Evolutionary conservation across 371 early-diverging fungal species (phyloP), one percentile per base, ranked within the genome.

Genomic region (Sporodiniella umbellata): DNA sequence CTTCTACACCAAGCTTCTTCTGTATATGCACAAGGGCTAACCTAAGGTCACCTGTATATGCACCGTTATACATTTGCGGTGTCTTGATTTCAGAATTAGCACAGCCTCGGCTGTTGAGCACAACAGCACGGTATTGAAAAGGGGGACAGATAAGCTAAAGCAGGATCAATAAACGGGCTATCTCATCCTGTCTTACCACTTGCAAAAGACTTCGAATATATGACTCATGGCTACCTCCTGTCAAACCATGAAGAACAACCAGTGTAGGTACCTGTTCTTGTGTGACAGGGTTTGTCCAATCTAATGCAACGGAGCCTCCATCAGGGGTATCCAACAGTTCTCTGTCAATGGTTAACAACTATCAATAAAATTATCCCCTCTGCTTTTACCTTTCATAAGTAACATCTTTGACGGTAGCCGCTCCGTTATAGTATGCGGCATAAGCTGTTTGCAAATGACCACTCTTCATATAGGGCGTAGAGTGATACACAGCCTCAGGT

Each of bases 41-140:
- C 22, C 86, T 70, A 10, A 93, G 64, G 72, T 97, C 97, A 0
- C 87, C 85, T 2, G 95, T 95, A 53, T 83, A 86, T 0, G 84
- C 85, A 26, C 89, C 97, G 47, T 79, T 86, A 69, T 92, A 97
- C 48, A 95, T 72, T 53, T 87, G 83, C 23, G 87, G 83, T 0
- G 89, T 83, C 2, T 78, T 83, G 18, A 97, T 61, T 45, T 84
- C 76, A 3, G 88, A 82, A 35, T 80, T 81, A 44, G 81, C 90
- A 58, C 94, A 94, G 14, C 95, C 95, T 35, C 97, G 84, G 51
- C 79, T 84, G 75, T 96, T 96, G 57, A 92, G 75, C 8, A 94
- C 93, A 2, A 93, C 92, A 12, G 79, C 79, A 22, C 87, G 80
- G 65, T 84, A 89, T 30, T 68, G 62, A 55, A 84, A 75, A 14